phyloP scores from a whole-genome alignment of 208 protist species.

The Trypanosoma mega region DNA sequence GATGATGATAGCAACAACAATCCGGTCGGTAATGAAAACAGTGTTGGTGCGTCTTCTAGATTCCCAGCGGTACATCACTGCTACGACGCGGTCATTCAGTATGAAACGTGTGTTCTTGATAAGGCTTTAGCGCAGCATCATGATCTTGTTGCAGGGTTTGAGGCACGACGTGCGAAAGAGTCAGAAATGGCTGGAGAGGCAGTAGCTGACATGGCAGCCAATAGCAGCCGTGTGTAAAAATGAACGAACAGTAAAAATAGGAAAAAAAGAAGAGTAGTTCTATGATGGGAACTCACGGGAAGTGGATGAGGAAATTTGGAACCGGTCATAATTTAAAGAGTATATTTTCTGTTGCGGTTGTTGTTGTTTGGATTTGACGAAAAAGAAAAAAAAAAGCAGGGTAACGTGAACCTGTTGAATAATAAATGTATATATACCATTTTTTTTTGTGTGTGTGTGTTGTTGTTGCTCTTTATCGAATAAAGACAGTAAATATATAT shows the following conservation, averaged over 20 bases:
- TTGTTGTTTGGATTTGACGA: background rate
- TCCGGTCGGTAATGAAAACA: conserved; percentile 1
- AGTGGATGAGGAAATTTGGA: too few species aligned
- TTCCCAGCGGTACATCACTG: conserved; percentile 50
- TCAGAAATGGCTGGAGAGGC: conserved; percentile 7
- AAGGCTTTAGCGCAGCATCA: conserved; percentile 51
- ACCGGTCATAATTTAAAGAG: too few species aligned
- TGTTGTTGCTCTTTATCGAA: conserved; percentile 2
- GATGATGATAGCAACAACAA: background rate
- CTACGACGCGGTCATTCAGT: conserved; percentile 41
- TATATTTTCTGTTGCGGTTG: too few species aligned
- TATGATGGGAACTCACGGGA: too few species aligned
- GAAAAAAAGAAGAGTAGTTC: too few species aligned
- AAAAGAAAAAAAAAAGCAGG: too few species aligned
- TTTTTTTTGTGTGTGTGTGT: background rate
- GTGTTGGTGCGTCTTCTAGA: background rate
- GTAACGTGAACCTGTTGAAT: background rate
- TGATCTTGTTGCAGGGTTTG: conserved; percentile 41
- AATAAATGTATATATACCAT: conserved; percentile 10
- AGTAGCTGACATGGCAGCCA: background rate
- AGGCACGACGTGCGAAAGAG: conserved; percentile 15
- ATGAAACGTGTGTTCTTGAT: conserved; percentile 59
- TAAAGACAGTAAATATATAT: too few species aligned
- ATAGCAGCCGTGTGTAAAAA: background rate
- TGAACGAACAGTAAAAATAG: background rate